phyloP scores from a whole-genome alignment of 306 rosid species.

The Heteromeles arbutifolia region DNA sequence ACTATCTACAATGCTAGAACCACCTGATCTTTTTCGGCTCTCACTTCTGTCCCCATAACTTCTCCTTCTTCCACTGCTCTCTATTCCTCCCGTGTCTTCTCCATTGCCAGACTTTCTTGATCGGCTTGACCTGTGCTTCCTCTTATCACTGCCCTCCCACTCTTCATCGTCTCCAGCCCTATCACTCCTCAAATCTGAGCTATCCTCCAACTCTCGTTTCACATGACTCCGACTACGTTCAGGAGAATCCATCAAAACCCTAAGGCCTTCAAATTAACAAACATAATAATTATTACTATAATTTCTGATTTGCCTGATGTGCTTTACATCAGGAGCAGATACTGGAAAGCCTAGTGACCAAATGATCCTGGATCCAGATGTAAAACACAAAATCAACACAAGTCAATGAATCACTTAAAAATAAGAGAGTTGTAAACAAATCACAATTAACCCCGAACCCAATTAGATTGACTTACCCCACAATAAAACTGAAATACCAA shows the following conservation, averaged over 20 bases:
- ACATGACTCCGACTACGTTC: conserved; percentile 32
- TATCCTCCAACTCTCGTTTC: conserved; percentile 43
- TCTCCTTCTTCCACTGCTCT: conserved; percentile 58
- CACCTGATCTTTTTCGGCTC: conserved; percentile 47
- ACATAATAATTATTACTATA: neutral
- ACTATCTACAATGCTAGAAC: conserved; percentile 51
- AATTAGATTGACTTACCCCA: neutral
- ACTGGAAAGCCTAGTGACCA: neutral
- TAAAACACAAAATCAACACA: neutral
- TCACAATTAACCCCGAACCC: neutral
- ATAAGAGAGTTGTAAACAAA: neutral
- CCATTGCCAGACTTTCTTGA: conserved; percentile 55
- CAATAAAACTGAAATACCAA: neutral
- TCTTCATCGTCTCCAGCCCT: conserved; percentile 61
- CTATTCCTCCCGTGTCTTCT: conserved; percentile 59
- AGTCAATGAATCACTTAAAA: neutral
- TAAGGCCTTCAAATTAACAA: neutral
- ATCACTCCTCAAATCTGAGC: conserved; percentile 52
- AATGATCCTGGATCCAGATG: neutral
- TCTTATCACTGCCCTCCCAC: conserved; percentile 66
- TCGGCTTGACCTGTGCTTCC: conserved; percentile 75
- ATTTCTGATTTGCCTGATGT: neutral
- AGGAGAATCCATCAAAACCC: conserved; percentile 50
- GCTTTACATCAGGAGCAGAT: neutral
- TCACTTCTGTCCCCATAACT: conserved; percentile 49